Conservation (phyloP, 805 yeast genomes). For the Yarrowia sp. region DNA sequence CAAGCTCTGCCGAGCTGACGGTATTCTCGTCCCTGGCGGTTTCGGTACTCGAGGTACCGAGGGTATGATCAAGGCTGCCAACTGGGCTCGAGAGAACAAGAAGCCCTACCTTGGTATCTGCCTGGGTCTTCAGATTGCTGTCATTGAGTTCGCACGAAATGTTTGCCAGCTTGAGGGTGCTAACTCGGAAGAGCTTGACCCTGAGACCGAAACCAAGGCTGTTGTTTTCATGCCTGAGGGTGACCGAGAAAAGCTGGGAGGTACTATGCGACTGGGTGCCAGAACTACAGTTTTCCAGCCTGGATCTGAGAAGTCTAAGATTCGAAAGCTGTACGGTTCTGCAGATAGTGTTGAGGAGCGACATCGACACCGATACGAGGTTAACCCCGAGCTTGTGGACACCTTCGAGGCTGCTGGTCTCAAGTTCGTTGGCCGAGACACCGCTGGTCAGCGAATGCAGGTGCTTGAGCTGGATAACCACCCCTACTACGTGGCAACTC, state of each 20-base stretch:
- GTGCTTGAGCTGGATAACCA: constrained; percentile 84
- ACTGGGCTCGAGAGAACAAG: constrained; percentile 96
- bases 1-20: constrained; percentile 88
- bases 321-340: constrained; percentile 81
- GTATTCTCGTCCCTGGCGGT: constrained; percentile 98
- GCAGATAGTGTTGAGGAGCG: constrained; percentile 78
- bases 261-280: constrained; percentile 97
- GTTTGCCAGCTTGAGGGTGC: constrained; percentile 73
- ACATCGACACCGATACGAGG: constrained; percentile 98
- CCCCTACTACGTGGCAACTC: constrained; percentile 93
- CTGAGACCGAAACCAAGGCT: constrained; percentile 68
- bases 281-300: constrained; percentile 84
- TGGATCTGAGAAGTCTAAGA: constrained; percentile 68
- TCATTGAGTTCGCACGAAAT: constrained; percentile 87
- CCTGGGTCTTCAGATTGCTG: constrained; percentile 96
- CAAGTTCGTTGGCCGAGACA: constrained; percentile 92
- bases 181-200: constrained; percentile 81
- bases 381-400: constrained; percentile 81
- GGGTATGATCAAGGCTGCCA: constrained; percentile 97
- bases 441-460: constrained; percentile 90
- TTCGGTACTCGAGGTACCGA: constrained; percentile 97
- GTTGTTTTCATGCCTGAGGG: constrained; percentile 99
- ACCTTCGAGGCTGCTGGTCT: constrained; percentile 80
- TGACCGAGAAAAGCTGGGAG: constrained; percentile 94
- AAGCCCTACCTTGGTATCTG: constrained; percentile 97